Evolutionary conservation across 208 protist genomes (phyloP).

Genomic region (Crithidia acanthocephali): DNA sequence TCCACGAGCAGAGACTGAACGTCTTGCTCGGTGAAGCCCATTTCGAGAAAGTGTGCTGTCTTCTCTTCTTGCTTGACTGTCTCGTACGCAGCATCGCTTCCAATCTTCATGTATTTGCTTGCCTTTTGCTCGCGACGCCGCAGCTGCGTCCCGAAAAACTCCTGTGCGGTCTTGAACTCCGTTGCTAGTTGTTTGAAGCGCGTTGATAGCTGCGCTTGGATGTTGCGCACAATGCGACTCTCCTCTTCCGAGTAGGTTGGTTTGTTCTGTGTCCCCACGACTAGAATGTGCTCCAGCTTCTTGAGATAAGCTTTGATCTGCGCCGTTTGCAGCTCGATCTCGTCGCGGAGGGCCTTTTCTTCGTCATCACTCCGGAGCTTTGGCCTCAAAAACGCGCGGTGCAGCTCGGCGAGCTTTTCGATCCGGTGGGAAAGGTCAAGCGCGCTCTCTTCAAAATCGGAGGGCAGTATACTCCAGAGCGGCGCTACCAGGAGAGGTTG

Average conservation of each 20-base stretch:
- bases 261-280: slow-evolving; percentile 46
- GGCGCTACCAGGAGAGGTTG: slow-evolving; percentile 15
- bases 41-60: slow-evolving; percentile 67
- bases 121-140: slow-evolving; percentile 55
- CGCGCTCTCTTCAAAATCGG: slow-evolving; percentile 29
- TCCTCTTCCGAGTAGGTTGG: slow-evolving; percentile 57
- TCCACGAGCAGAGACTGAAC: slow-evolving; percentile 77
- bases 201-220: slow-evolving; percentile 48
- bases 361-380: slow-evolving; percentile 61
- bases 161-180: slow-evolving; percentile 59
- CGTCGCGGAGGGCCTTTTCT: slow-evolving; percentile 36
- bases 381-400: slow-evolving; percentile 53
- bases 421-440: slow-evolving; percentile 26
- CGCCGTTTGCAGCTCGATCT: slow-evolving; percentile 43
- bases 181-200: slow-evolving; percentile 47
- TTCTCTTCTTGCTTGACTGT: slow-evolving; percentile 65
- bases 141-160: slow-evolving; percentile 59
- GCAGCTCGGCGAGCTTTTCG: slow-evolving; percentile 44
- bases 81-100: slow-evolving; percentile 53
- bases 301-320: slow-evolving; percentile 56
- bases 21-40: slow-evolving; percentile 84
- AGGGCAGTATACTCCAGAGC: slow-evolving; percentile 28
- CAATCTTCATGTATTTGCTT: slow-evolving; percentile 64
- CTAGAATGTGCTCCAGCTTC: slow-evolving; percentile 74
- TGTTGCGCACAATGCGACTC: slow-evolving; percentile 44